Evolutionary conservation across 148 eudicot genomes (phyloP).

Genomic region (Rhododendron griersonianum): DNA sequence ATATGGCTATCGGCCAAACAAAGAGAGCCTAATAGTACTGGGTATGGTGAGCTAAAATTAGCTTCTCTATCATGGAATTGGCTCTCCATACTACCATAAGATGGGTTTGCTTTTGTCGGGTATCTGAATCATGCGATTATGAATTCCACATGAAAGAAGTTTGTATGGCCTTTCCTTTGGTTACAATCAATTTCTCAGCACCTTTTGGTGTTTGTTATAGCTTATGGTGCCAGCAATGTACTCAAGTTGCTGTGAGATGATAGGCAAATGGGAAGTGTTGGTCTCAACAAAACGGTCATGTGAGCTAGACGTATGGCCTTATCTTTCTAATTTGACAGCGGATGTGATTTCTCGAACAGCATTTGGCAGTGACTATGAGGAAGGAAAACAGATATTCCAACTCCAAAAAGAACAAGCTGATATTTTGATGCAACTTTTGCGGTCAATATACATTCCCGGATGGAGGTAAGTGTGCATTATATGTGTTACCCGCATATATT

Average conservation of each 20-base stretch:
- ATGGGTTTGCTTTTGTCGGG: neutral
- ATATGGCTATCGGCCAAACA: neutral
- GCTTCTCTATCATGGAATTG: neutral
- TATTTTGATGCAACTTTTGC: constrained; percentile 8
- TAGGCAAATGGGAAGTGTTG: constrained; percentile 26
- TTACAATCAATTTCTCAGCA: neutral
- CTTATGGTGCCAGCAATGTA: constrained; percentile 33
- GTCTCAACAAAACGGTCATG: constrained; percentile 3
- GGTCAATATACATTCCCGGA: constrained; percentile 29
- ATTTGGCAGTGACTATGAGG: constrained; percentile 22
- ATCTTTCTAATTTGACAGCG: constrained; percentile 18
- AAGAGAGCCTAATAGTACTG: neutral
- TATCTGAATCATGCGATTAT: neutral
- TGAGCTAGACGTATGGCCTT: constrained; percentile 34
- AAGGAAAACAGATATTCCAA: constrained; percentile 21
- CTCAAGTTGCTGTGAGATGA: constrained; percentile 25
- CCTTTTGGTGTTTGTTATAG: constrained; percentile 7
- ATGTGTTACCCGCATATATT: neutral
- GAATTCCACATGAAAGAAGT: neutral
- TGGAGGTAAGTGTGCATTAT: constrained; percentile 19
- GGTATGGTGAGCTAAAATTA: neutral
- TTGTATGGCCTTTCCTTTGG: neutral
- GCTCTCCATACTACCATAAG: neutral
- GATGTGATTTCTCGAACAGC: constrained; percentile 27
- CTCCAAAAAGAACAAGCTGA: constrained; percentile 25